phyloP scores from a whole-genome alignment of 2,329 filamentous ascomycete genomes.

The Moelleriella libera region DNA sequence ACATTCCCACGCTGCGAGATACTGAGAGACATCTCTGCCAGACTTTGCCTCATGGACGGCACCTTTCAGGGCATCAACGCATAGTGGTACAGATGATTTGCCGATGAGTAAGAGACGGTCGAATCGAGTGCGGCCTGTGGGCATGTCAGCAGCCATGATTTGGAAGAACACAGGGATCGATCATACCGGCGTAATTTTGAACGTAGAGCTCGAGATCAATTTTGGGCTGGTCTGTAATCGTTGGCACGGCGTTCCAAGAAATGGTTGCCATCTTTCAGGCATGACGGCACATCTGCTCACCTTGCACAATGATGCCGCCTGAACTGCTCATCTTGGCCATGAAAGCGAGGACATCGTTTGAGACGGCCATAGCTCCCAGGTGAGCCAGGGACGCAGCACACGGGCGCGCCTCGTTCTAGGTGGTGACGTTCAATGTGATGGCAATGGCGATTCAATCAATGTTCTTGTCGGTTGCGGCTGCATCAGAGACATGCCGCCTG shows the following conservation, averaged over 20 bases:
- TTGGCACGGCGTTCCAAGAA: not conserved
- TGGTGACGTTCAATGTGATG: too few species aligned
- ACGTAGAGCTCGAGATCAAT: constrained; percentile 88
- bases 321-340: constrained; percentile 32
- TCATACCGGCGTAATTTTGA: constrained; percentile 68
- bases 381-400: too few species aligned
- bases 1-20: constrained; percentile 52
- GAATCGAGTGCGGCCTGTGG: constrained; percentile 61
- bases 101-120: constrained; percentile 76
- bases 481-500: not conserved
- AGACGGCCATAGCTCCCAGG: constrained; percentile 18
- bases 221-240: constrained; percentile 55
- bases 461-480: not conserved
- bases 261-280: not conserved
- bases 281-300: constrained; percentile 13
- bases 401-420: too few species aligned
- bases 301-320: constrained; percentile 32
- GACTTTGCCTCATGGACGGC: constrained; percentile 64
- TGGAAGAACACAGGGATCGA: not conserved
- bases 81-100: constrained; percentile 59
- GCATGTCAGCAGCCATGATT: not conserved
- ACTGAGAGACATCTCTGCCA: constrained; percentile 59
- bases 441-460: not conserved
- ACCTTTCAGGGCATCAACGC: constrained; percentile 65
- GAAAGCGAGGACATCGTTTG: constrained; percentile 21